Evolutionary conservation across 768 basidiomycete species (phyloP).

Genomic region (Suillus paluster): DNA sequence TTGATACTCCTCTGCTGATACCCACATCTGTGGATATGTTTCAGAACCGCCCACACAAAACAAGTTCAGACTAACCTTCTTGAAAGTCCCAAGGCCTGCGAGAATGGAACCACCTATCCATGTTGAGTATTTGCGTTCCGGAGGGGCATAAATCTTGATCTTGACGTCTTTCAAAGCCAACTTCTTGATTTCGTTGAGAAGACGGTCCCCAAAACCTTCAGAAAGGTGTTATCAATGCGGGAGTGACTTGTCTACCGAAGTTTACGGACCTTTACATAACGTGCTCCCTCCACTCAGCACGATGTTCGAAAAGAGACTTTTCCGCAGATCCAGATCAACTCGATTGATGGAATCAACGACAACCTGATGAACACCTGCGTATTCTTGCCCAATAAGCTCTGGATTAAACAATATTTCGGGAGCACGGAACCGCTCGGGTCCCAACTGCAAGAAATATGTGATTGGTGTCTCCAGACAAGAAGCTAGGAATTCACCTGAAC

Average conservation of each 20-base stretch:
- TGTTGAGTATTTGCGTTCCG: slow-evolving; percentile 98
- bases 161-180: slow-evolving; percentile 94
- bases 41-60: slow-evolving; percentile 7
- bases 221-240: slow-evolving; percentile 23
- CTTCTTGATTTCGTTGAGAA: slow-evolving; percentile 96
- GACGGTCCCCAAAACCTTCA: slow-evolving; percentile 91
- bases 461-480: slow-evolving; percentile 18
- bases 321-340: slow-evolving; percentile 94
- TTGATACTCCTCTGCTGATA: slow-evolving; percentile 98
- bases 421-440: slow-evolving; percentile 93
- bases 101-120: slow-evolving; percentile 98
- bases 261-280: slow-evolving; percentile 78
- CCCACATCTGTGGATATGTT: slow-evolving; percentile 84
- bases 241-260: slow-evolving; percentile 3
- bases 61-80: slow-evolving; percentile 66
- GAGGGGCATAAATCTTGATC: slow-evolving; percentile 98
- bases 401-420: slow-evolving; percentile 99
- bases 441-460: slow-evolving; percentile 60
- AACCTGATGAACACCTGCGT: slow-evolving; percentile 96
- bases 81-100: slow-evolving; percentile 95
- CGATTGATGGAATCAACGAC: slow-evolving; percentile 98
- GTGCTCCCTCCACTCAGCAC: slow-evolving; percentile 97
- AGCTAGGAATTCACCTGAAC: slow-evolving; percentile 67
- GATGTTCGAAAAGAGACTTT: slow-evolving; percentile 94
- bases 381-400: slow-evolving; percentile 94